Evolutionary conservation across 805 yeast species (phyloP).

Genomic region (Priceomyces castillae): DNA sequence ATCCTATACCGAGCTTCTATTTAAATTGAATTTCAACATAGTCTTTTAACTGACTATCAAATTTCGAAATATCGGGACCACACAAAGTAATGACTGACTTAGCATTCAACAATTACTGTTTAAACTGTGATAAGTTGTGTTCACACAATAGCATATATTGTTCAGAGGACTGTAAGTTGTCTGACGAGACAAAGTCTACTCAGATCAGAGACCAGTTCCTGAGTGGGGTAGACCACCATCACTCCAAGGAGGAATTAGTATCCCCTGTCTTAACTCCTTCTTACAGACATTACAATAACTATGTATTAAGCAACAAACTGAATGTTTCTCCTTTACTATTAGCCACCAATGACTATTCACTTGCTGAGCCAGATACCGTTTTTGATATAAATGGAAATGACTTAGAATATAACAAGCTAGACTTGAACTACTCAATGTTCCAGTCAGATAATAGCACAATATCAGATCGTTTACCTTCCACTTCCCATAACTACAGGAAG

Average conservation of each 20-base stretch:
- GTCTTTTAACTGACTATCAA: no score
- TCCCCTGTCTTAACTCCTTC: conserved; percentile 41
- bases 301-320: conserved; percentile 1
- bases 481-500: conserved; percentile 38
- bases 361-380: conserved; percentile 6
- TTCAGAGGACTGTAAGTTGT: conserved; percentile 30
- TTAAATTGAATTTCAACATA: no score
- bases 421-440: conserved; percentile 31
- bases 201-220: conserved; percentile 12
- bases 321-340: conserved; percentile 21
- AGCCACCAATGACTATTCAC: conserved; percentile 12
- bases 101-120: conserved; percentile 38
- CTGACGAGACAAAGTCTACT: conserved; percentile 27
- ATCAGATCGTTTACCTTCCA: conserved; percentile 20
- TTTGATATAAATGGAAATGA: conserved; percentile 8
- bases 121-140: conserved; percentile 34
- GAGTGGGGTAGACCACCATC: conserved; percentile 6
- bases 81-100: conserved; percentile 32
- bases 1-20: no score
- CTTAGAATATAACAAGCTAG: conserved; percentile 25
- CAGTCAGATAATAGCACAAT: conserved; percentile 16
- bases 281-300: conserved; percentile 19
- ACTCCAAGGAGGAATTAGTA: conserved; percentile 16
- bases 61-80: no score
- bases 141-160: conserved; percentile 24